Evolutionary conservation across 345 rosid species (phyloP).

Genomic region (Brassica nigra): DNA sequence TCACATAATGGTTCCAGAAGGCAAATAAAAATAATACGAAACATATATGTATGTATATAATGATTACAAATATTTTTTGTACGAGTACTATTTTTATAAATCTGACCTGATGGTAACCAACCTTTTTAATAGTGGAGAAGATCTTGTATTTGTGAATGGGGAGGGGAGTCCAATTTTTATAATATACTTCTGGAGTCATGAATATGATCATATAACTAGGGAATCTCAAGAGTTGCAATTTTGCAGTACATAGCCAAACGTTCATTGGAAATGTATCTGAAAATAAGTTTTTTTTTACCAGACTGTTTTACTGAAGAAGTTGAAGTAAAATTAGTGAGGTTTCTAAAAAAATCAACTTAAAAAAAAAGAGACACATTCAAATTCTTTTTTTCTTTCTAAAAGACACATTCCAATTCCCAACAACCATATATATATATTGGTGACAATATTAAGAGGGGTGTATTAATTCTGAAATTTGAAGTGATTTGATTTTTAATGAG

Average conservation of each 20-base stretch:
- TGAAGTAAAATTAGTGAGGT: neutral
- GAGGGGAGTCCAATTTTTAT: conserved; percentile 1
- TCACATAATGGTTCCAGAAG: conserved; percentile 9
- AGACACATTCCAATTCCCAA: conserved; percentile 20
- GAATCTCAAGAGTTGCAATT: conserved; percentile 3
- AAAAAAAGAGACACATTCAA: neutral
- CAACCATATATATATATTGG: neutral
- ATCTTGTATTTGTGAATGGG: conserved; percentile 26
- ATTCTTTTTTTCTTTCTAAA: neutral
- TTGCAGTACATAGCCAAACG: conserved; percentile 1
- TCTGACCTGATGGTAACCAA: conserved; percentile 25
- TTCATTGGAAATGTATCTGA: neutral
- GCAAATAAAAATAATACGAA: neutral
- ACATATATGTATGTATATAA: neutral
- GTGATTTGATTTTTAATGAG: too few species aligned
- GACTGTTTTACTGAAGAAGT: neutral
- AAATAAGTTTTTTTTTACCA: neutral
- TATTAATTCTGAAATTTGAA: too few species aligned
- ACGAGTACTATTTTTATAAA: conserved; percentile 19
- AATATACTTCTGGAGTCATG: conserved; percentile 21
- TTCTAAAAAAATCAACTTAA: neutral
- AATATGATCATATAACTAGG: conserved; percentile 22
- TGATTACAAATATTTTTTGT: conserved; percentile 19
- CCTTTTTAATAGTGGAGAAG: conserved; percentile 34
- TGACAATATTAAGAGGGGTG: too few species aligned